Evolutionary conservation across 305 asterid genomes (phyloP), one percentile per base, ranked within the genome.

Genomic region (Fraxinus paxiana): DNA sequence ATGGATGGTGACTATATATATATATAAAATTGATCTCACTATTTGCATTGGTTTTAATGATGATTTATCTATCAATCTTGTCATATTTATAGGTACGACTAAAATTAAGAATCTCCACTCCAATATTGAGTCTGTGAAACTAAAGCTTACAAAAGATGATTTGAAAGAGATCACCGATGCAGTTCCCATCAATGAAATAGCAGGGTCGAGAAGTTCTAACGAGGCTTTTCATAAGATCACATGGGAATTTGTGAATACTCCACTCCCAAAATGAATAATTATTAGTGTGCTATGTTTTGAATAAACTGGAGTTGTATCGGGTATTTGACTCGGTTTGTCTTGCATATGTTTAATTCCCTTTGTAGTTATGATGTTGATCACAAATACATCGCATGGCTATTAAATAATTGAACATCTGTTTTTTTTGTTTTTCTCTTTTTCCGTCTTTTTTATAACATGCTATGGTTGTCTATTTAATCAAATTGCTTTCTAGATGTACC

Each of bases 91-190:
- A 91, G 95, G 96, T 67, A 87, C 93, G 7, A 88, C 91, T 2
- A 91, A 88, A 87, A 84, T 86, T 2, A 87, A 83, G 26, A 85
- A 90, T 83, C 91, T 89, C 18, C 85, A 86, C 5, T 89, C 87
- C 34, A 89, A 89, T 20, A 71, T 85, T 0, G 90, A 83, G 35
- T 81, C 89, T 1, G 81, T 85, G 85, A 79, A 85, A 76, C 80
- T 84, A 65, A 89, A 89, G 73, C 91, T 90, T 30, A 83, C 86
- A 0, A 70, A 75, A 8, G 88, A 88, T 33, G 91, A 85, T 15
- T 15, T 85, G 33, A 80, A 83, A 78, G 88, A 85, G 81, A 54
- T 89, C 8, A 56, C 67, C 5, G 88, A 84, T 51, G 90, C 88
- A 31, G 91, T 90, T 75, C 85, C 89, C 4, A 34, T 75, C 5